A percentile compares a stretch with the other conserved stretches of the same genome.
phyloP scores from a whole-genome alignment of 257 asterid genomes.

The Solanum phureja region DNA sequence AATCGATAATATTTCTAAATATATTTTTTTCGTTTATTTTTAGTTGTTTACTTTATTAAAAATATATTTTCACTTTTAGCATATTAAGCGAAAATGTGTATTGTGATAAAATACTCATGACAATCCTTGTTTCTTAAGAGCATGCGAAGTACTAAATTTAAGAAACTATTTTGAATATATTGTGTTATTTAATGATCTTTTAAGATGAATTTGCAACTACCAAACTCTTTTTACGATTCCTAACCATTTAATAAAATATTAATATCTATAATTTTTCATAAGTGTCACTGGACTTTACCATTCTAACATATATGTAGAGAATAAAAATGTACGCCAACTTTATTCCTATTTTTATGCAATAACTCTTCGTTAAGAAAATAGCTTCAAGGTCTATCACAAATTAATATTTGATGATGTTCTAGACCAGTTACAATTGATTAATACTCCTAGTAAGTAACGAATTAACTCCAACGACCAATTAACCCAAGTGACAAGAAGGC shows the following conservation, averaged over 20 bases:
- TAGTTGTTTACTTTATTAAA: not conserved
- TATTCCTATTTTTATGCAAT: not conserved
- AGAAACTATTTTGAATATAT: not conserved
- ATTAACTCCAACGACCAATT: not conserved
- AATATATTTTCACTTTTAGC: not conserved
- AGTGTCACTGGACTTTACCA: not conserved
- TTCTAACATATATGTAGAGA: not conserved
- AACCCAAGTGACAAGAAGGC: not conserved
- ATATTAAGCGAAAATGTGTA: not conserved
- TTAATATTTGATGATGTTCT: not conserved
- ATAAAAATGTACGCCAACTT: not conserved
- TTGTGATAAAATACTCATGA: not conserved
- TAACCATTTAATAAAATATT: not conserved
- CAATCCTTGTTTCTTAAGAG: no score
- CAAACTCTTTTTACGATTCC: not conserved
- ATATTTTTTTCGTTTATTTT: no score
- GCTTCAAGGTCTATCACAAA: not conserved
- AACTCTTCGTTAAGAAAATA: not conserved
- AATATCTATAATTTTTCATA: no score
- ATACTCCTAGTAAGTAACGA: not conserved
- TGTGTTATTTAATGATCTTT: not conserved
- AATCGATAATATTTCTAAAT: no score
- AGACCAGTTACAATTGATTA: not conserved
- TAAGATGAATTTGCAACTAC: not conserved
- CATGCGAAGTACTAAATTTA: not conserved